A percentile compares a stretch with the other conserved stretches of the same genome.
phyloP scores from a whole-genome alignment of 345 rosid genomes.

The Cardamine chenopodiifolia region DNA sequence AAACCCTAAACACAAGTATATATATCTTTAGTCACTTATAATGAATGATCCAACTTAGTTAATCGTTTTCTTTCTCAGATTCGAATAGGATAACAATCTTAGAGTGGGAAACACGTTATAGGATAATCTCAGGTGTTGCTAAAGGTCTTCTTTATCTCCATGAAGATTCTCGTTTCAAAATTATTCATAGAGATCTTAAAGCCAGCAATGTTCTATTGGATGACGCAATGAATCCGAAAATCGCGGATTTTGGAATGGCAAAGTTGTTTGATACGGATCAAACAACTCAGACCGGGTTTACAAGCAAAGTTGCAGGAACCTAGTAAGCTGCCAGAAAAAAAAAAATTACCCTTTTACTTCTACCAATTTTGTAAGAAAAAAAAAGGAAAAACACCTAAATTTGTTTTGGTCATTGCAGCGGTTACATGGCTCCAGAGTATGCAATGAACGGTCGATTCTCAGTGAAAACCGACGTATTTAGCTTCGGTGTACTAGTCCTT shows the following conservation, averaged over 20 bases:
- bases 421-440: constrained; percentile 33
- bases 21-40: background rate
- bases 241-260: constrained; percentile 62
- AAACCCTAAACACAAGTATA: background rate
- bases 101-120: constrained; percentile 35
- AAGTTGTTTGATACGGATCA: constrained; percentile 43
- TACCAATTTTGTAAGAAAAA: background rate
- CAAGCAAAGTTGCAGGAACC: constrained; percentile 50
- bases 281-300: constrained; percentile 27
- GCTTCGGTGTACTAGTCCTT: constrained; percentile 27
- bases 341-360: background rate
- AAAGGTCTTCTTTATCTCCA: constrained; percentile 42
- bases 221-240: constrained; percentile 49
- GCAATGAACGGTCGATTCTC: constrained; percentile 5
- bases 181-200: constrained; percentile 58
- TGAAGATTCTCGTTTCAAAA: constrained; percentile 55
- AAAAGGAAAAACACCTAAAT: background rate
- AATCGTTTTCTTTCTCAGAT: constrained; percentile 4
- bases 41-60: background rate
- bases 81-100: constrained; percentile 4
- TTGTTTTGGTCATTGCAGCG: background rate
- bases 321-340: constrained; percentile 32
- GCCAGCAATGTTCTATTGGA: constrained; percentile 55
- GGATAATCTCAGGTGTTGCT: constrained; percentile 36
- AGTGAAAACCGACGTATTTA: constrained; percentile 22